Conservation (phyloP, 2,329 filamentous ascomycete species). For the Botrytis deweyae region DNA sequence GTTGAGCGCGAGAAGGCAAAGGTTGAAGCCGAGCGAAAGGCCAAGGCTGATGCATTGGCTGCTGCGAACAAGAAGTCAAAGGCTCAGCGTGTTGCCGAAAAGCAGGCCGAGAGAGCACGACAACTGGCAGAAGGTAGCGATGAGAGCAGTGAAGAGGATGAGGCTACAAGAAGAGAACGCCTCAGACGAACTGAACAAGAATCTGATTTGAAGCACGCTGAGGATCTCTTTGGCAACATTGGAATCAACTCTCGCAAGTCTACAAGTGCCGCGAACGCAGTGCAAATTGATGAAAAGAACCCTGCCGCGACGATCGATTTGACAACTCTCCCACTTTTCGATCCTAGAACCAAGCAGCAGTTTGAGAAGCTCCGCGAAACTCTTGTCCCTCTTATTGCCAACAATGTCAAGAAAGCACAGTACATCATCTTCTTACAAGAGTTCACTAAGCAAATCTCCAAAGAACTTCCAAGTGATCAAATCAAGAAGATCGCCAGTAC, state of each 20-base stretch:
- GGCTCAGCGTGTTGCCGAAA: constrained; percentile 80
- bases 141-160: constrained; percentile 64
- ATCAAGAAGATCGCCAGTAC: constrained; percentile 93
- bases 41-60: constrained; percentile 83
- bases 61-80: constrained; percentile 91
- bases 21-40: constrained; percentile 81
- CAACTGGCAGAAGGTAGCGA: constrained; percentile 56
- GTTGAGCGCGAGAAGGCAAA: constrained; percentile 93
- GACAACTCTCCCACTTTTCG: constrained; percentile 77
- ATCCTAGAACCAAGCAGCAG: constrained; percentile 81
- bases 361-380: constrained; percentile 78
- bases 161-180: constrained; percentile 70
- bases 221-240: constrained; percentile 82
- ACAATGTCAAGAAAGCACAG: constrained; percentile 82
- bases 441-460: constrained; percentile 81
- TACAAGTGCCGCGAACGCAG: constrained; percentile 61
- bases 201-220: constrained; percentile 81
- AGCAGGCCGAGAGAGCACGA: constrained; percentile 58
- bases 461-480: constrained; percentile 86
- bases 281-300: constrained; percentile 70
- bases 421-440: constrained; percentile 90
- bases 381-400: constrained; percentile 73
- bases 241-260: constrained; percentile 67
- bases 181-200: constrained; percentile 81
- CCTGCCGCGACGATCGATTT: constrained; percentile 81